phyloP scores from a whole-genome alignment of 73 alveolate species.

The Diophrys sp. region DNA sequence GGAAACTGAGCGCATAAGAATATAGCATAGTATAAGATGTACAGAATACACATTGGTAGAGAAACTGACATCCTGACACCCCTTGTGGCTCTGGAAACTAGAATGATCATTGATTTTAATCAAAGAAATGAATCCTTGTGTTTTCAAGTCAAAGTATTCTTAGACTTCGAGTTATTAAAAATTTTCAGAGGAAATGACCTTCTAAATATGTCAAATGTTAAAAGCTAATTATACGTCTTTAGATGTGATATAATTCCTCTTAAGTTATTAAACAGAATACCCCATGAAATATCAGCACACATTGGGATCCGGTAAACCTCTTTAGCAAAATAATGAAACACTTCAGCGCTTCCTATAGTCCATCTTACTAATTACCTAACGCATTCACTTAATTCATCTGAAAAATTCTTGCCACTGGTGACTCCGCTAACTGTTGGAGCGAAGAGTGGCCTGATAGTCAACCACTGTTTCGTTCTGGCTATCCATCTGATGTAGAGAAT shows the following conservation, averaged over 20 bases:
- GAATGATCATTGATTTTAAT: too few relatives aligned
- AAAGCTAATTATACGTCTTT: too few relatives aligned
- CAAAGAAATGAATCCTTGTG: too few relatives aligned
- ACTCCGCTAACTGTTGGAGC: slow-evolving; percentile 61
- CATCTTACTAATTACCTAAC: slow-evolving; percentile 50
- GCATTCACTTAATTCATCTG: slow-evolving; percentile 47
- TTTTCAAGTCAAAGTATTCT: too few relatives aligned
- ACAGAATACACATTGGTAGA: too few relatives aligned
- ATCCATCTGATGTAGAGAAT: slow-evolving; percentile 60
- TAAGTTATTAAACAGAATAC: too few relatives aligned
- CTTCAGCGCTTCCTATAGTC: slow-evolving; percentile 63
- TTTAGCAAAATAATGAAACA: slow-evolving; percentile 40
- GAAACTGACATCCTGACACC: too few relatives aligned
- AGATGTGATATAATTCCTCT: too few relatives aligned
- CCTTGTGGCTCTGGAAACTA: too few relatives aligned
- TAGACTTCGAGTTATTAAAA: too few relatives aligned
- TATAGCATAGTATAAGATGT: neutral
- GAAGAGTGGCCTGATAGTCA: slow-evolving; percentile 27
- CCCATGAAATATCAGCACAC: neutral
- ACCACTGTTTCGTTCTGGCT: neutral
- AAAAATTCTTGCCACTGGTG: slow-evolving; percentile 34
- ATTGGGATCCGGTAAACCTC: neutral
- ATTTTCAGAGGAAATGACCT: too few relatives aligned
- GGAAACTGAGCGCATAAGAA: neutral
- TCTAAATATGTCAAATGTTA: too few relatives aligned